Evolutionary conservation across 2,329 filamentous ascomycete species (phyloP), one percentile per base, ranked within the genome.

Genomic region (Plectosphaerella plurivora): DNA sequence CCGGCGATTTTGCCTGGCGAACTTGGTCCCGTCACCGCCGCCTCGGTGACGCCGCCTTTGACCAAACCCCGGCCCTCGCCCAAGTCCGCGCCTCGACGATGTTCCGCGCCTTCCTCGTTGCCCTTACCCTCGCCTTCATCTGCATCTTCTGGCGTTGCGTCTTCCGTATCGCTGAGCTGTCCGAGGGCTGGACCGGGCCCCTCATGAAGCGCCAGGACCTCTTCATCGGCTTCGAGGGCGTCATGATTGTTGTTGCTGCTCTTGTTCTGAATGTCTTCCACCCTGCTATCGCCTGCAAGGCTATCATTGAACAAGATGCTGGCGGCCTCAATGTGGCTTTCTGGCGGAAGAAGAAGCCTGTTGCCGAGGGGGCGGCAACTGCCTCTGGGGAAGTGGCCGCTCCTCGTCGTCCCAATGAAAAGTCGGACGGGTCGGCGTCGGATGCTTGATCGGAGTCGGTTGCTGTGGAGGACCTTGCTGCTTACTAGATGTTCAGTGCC

Each of bases 141-240:
- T 78, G 76, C 59, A 83, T 89, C 60, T 79, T 88, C 55, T 79
- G 81, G 60, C 74, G 87, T 9, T 84, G 79, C 57, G 78, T 83
- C 42, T 89, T 83, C 66, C 78, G 87, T 51, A 79, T 52, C 20
- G 81, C 79, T 1, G 86, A 89, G 73, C 68, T 89, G 57, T 80
- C 77, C 56, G 72, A 79, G 50, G 86, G 86, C 1, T 90, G 83
- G 79, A 66, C 62, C 3, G 84, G 84, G 0, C 66, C 73, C 20
- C 65, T 89, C 59, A 85, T 86, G 63, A 66, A 62, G 35, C 66
- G 78, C 37, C 72, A 86, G 68, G 70, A 68, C 37, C 68, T 81
- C 52, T 85, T 86, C 62, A 74, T 84, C 55, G 77, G 68, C 5
- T 75, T 86, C 50, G 82, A 86, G 71, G 78, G 80, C 45, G 68